Base-by-base conservation (phyloP, 768 basidiomycete genomes). In the Ephemerocybe angulata region DNA sequence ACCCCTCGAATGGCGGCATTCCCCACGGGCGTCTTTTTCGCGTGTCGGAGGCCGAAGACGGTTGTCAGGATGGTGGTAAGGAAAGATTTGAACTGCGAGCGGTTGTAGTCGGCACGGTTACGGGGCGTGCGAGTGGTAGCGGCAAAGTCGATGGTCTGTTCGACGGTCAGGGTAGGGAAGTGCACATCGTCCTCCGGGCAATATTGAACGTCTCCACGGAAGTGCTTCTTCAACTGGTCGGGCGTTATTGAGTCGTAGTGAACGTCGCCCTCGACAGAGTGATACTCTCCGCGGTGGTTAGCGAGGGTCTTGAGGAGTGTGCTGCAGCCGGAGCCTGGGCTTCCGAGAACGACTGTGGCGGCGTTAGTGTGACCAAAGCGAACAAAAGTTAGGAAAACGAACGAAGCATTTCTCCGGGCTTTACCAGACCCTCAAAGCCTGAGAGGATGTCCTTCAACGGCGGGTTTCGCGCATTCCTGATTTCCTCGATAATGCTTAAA, bases 141-240 rank as follows among this genome's bases (percentile, higher is more conserved):
- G 0, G 88, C 86, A 52, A 90, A 88, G 4, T 69, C 71, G 38
- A 97, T 76, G 0, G 90, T 93, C 64, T 93, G 80, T 50, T 82
- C 78, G 25, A 93, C 90, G 11, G 87, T 89, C n/a, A 97, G 77
- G 10, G 87, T 89, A 3, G 92, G 88, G 63, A 94, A 88, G 65
- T 94, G 91, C 10, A 89, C 75, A 65, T 95, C 91, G 64, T 93
- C 91, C 70, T 91, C 91, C 0, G 89, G 88, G 58, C 81, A 86
- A 67, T 90, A 93, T 50, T 82, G 81, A 1, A 90, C 85, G 64
- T 91, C 91, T 30, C 93, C 93, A 2, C 87, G 84, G 66, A 83
- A 88, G 51, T 81, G 79, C 55, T 81, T 78, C 50, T 66, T 56
- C 50, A 95, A 78, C 41, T 90, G 81, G 1, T 80, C 70, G 3